Evolutionary conservation across 1,284 basidiomycete species (phyloP), one percentile per base, ranked within the genome.

Genomic region (Termitomyces sp.): DNA sequence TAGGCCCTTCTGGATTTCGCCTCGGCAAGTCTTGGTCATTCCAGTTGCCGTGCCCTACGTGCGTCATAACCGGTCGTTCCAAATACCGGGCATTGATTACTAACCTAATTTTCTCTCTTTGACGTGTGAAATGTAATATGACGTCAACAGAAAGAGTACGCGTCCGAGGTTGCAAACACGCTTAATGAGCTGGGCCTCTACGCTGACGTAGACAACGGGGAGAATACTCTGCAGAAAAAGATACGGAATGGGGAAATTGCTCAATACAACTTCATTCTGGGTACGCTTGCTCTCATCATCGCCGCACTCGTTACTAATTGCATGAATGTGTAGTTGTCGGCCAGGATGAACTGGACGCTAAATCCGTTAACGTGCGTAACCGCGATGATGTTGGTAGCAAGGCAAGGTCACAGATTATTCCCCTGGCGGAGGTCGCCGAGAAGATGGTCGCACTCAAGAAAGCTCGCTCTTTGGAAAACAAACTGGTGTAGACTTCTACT

Each of bases 241-340:
- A 93, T 99, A 65, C 81, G 92, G 30, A 95, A 94, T 66, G 92
- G 88, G 30, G 92, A 95, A 71, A 84, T 94, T 61, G 88, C 92
- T 28, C 93, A 95, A 68, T 97, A 97, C 77, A 99, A 98, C 76
- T 98, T 98, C 70, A 93, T 98, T 64, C 81, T 98, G 60, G 94
- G 93, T 94, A 59, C 59, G 87, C 56, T 24, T 58, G 39, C 55
- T 38, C 2, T 55, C 55, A 48, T 28, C 40, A 10, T 31, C 48
- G 24, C 12, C 12, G 7, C 6, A 33, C 33, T 30, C 17, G 36
- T 28, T 26, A 26, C 45, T 42, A 9, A 33, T 57, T 28, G 45
- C 50, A 36, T 30, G 43, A 50, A 56, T 39, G 55, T 50, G 6
- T 57, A 93, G 94, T 99, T 57, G 96, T 98, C 46, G 97, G 97